phyloP scores from a whole-genome alignment of 371 early-diverging fungal species.

The Lichtheimia corymbifera region DNA sequence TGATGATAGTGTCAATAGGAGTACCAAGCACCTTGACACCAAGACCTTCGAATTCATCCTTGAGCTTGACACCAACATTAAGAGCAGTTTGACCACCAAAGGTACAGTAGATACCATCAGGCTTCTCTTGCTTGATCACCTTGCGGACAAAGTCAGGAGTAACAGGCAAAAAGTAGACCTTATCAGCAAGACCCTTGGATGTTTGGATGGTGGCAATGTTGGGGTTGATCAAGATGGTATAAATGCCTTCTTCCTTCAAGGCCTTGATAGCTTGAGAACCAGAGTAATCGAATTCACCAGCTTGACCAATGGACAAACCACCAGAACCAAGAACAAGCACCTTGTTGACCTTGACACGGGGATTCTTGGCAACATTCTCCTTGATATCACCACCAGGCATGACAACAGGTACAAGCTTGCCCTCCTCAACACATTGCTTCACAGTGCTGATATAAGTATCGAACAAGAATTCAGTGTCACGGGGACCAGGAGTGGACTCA shows the following conservation, averaged over 20 bases:
- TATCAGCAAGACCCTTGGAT: constrained; percentile 88
- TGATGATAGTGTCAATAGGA: constrained; percentile 85
- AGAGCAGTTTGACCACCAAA: constrained; percentile 96
- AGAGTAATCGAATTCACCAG: constrained; percentile 97
- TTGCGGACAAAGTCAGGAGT: constrained; percentile 89
- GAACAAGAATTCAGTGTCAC: constrained; percentile 95
- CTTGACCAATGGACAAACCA: constrained; percentile 95
- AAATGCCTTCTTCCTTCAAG: constrained; percentile 83
- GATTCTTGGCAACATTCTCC: constrained; percentile 52
- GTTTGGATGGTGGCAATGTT: constrained; percentile 98
- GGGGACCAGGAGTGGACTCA: constrained; percentile 96
- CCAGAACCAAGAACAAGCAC: constrained; percentile 94
- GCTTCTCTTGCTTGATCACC: constrained; percentile 87
- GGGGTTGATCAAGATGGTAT: constrained; percentile 92
- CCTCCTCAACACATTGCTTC: constrained; percentile 68
- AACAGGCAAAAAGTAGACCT: constrained; percentile 93
- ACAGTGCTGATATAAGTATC: constrained; percentile 86
- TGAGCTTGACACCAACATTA: constrained; percentile 87
- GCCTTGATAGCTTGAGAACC: constrained; percentile 97
- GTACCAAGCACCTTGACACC: constrained; percentile 92
- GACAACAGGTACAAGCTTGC: constrained; percentile 71
- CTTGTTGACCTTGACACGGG: constrained; percentile 73
- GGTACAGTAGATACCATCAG: constrained; percentile 92
- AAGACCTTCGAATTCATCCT: constrained; percentile 78
- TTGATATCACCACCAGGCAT: constrained; percentile 68